These are phyloP conservation scores for Lachnum nothofagi DNA, from an alignment of 2,329 filamentous ascomycete species.

Conservation along the genomic window DNA sequence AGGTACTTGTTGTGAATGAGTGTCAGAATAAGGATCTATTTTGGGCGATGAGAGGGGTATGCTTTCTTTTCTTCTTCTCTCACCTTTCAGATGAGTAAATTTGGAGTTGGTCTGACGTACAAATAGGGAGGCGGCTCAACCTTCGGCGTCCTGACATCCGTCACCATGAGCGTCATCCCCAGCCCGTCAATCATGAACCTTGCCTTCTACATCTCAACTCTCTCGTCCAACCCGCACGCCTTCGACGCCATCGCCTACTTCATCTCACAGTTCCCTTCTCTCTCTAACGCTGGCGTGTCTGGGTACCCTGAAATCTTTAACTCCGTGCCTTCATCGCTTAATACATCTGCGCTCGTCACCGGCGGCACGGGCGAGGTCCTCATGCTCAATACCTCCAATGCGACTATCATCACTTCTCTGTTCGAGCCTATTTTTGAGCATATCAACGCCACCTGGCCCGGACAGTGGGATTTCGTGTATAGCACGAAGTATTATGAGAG, in stretches of 20 bases:
- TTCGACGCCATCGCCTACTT: slow-evolving; percentile 18
- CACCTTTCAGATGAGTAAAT: too few species aligned
- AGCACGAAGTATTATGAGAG: slow-evolving; percentile 2
- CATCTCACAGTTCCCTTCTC: slow-evolving; percentile 40
- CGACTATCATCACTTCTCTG: slow-evolving; percentile 29
- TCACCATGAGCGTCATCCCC: slow-evolving; percentile 49
- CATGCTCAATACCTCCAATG: slow-evolving; percentile 20
- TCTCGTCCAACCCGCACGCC: slow-evolving; percentile 19
- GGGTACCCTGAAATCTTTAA: slow-evolving; percentile 37
- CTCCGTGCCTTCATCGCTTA: too few species aligned
- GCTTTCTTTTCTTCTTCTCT: slow-evolving; percentile 29
- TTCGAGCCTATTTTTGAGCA: slow-evolving; percentile 35
- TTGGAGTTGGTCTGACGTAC: neutral
- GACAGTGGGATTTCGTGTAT: slow-evolving; percentile 15
- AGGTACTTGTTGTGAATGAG: slow-evolving; percentile 45
- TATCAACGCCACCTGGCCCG: slow-evolving; percentile 31
- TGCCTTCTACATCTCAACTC: slow-evolving; percentile 28
- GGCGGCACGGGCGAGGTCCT: slow-evolving; percentile 32
- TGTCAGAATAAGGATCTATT: slow-evolving; percentile 52
- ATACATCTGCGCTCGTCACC: slow-evolving; percentile 37
- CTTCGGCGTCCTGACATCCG: slow-evolving; percentile 53
- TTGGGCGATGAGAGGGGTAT: slow-evolving; percentile 56
- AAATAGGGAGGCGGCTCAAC: slow-evolving; percentile 51
- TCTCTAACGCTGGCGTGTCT: slow-evolving; percentile 48
- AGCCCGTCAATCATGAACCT: slow-evolving; percentile 24